Percentiles rank a stretch among this genome's conserved stretches.
These are phyloP conservation scores for Colletotrichum sp. DNA, from an alignment of 2,329 filamentous ascomycete species.

Conservation along the genomic window DNA sequence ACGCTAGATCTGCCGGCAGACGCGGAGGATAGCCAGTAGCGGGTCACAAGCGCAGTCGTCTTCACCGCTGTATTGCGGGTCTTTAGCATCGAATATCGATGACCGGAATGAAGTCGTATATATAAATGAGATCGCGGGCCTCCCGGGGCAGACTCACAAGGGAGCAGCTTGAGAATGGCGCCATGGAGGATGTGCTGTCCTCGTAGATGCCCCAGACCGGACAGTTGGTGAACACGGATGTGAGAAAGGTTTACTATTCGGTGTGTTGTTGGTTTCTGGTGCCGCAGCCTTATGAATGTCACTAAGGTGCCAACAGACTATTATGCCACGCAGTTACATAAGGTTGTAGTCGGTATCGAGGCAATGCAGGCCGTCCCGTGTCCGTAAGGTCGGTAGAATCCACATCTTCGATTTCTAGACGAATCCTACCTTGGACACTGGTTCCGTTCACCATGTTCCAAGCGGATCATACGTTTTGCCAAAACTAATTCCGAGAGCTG, in stretches of 20 bases:
- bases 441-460: background rate
- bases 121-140: background rate
- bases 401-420: background rate
- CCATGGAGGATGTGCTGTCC: background rate
- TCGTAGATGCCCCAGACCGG: background rate
- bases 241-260: background rate
- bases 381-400: background rate
- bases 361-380: background rate
- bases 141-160: background rate
- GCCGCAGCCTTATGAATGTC: background rate
- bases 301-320: background rate
- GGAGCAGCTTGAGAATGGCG: background rate
- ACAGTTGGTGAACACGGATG: background rate
- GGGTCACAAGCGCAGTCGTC: background rate
- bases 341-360: background rate
- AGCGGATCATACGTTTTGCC: too few species aligned
- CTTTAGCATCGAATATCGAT: fast-evolving
- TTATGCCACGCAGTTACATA: background rate
- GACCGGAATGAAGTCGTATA: background rate
- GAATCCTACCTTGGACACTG: background rate
- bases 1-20: background rate
- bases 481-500: too few species aligned
- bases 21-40: background rate
- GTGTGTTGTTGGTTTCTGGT: background rate
- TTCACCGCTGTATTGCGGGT: background rate